Percentiles rank a stretch among this genome's conserved stretches.
Conservation (phyloP, 805 yeast species). For the Saturnispora saitoi region DNA sequence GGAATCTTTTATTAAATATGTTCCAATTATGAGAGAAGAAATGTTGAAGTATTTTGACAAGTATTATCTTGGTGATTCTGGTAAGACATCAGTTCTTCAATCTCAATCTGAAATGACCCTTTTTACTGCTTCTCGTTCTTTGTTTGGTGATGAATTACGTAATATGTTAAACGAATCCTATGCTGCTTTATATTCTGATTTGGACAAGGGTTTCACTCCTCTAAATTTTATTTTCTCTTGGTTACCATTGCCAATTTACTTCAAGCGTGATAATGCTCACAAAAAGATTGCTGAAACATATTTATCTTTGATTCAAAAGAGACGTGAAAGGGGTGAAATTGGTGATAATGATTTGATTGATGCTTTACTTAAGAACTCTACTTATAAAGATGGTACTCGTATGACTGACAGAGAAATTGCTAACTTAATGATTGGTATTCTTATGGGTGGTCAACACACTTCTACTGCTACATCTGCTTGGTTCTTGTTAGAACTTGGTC, state of each 20-base stretch:
- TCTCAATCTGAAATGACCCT: slow-evolving; percentile 94
- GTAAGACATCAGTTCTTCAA: slow-evolving; percentile 60
- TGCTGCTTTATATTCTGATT: slow-evolving; percentile 79
- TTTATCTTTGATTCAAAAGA: slow-evolving; percentile 62
- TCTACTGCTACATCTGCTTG: slow-evolving; percentile 94
- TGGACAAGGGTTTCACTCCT: slow-evolving; percentile 96
- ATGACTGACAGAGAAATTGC: slow-evolving; percentile 97
- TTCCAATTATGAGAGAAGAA: slow-evolving; percentile 82
- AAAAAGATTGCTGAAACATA: slow-evolving; percentile 71
- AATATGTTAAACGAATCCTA: slow-evolving; percentile 70
- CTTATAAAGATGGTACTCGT: slow-evolving; percentile 86
- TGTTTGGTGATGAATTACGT: slow-evolving; percentile 89
- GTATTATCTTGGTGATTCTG: slow-evolving; percentile 37
- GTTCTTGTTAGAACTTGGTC: slow-evolving; percentile 87
- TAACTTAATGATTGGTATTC: slow-evolving; percentile 83
- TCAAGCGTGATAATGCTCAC: slow-evolving; percentile 84
- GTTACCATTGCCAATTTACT: slow-evolving; percentile 71
- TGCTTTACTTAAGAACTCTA: slow-evolving; percentile 68
- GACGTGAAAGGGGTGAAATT: slow-evolving; percentile 69
- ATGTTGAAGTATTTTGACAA: slow-evolving; percentile 53
- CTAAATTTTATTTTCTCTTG: slow-evolving; percentile 92
- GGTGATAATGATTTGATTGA: slow-evolving; percentile 80
- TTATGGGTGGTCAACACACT: slow-evolving; percentile 99
- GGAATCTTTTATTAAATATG: slow-evolving; percentile 76
- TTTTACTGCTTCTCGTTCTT: slow-evolving; percentile 88